Evolutionary conservation across 2,329 filamentous ascomycete genomes (phyloP).

Genomic region (Orbilia quercus): DNA sequence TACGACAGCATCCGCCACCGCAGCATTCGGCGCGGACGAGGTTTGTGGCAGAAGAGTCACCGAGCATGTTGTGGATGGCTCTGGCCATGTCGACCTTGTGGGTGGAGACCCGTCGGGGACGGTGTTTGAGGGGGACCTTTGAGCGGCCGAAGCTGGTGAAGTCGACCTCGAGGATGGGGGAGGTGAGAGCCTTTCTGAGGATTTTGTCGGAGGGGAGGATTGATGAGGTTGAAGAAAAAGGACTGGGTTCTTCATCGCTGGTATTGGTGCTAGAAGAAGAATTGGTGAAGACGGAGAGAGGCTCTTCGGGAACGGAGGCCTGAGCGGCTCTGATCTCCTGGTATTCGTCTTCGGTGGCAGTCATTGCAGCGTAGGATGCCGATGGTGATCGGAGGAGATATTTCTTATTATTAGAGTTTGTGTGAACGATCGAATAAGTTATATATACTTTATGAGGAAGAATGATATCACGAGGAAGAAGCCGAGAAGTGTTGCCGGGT

Average conservation of each 20-base stretch:
- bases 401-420: constrained; percentile 2
- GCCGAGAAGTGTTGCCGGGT: constrained; percentile 43
- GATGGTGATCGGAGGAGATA: neutral
- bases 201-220: constrained; percentile 12
- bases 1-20: constrained; percentile 59
- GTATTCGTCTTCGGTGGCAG: constrained; percentile 53
- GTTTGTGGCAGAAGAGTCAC: constrained; percentile 59
- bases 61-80: constrained; percentile 55
- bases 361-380: constrained; percentile 22
- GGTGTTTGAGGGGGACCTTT: constrained; percentile 27
- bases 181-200: constrained; percentile 23
- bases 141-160: constrained; percentile 57
- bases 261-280: neutral
- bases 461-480: constrained; percentile 11
- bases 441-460: no score
- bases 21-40: constrained; percentile 58
- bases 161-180: constrained; percentile 60
- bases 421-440: constrained; percentile 16
- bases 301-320: constrained; percentile 54
- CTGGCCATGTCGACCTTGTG: constrained; percentile 57
- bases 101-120: constrained; percentile 49
- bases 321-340: constrained; percentile 45
- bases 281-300: constrained; percentile 10
- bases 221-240: no score
- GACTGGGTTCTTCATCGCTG: constrained; percentile 31